Evolutionary conservation across 306 rosid genomes (phyloP).

Genomic region (barrel medic (Medicago truncatula)): DNA sequence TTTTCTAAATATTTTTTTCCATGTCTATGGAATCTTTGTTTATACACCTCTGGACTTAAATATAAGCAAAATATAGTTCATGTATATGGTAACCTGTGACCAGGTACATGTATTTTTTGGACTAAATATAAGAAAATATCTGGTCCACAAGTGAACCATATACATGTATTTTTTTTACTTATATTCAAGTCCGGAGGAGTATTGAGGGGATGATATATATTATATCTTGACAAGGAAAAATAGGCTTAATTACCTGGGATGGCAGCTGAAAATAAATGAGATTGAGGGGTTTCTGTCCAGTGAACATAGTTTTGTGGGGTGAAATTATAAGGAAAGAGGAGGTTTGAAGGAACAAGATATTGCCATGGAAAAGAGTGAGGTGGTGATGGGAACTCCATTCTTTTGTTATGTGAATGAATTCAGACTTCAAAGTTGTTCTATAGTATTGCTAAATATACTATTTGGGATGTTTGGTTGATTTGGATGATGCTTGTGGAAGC

Average conservation of each 20-base stretch:
- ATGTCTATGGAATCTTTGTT: not conserved
- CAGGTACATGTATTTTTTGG: not conserved
- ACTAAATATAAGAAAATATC: not conserved
- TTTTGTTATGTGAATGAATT: slow-evolving; percentile 5
- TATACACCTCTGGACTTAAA: not conserved
- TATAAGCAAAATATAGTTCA: not conserved
- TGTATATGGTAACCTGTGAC: not conserved
- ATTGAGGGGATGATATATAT: not conserved
- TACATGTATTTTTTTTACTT: not conserved
- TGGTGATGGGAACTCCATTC: slow-evolving; percentile 60
- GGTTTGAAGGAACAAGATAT: slow-evolving; percentile 55
- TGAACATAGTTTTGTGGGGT: slow-evolving; percentile 69
- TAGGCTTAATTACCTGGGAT: slow-evolving; percentile 59
- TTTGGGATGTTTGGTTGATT: no score
- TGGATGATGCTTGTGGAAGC: no score
- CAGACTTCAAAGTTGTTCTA: not conserved
- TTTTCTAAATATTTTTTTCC: not conserved
- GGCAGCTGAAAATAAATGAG: slow-evolving; percentile 76
- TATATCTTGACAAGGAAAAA: not conserved
- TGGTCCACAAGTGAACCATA: not conserved
- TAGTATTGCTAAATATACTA: not conserved
- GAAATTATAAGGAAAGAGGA: slow-evolving; percentile 59
- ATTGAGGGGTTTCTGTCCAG: slow-evolving; percentile 75
- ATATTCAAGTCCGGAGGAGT: not conserved
- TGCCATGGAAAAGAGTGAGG: slow-evolving; percentile 41